A percentile compares a stretch with the other conserved stretches of the same genome.
Conservation (phyloP, 768 basidiomycete genomes). For the Termitomyces eurrhizus region DNA sequence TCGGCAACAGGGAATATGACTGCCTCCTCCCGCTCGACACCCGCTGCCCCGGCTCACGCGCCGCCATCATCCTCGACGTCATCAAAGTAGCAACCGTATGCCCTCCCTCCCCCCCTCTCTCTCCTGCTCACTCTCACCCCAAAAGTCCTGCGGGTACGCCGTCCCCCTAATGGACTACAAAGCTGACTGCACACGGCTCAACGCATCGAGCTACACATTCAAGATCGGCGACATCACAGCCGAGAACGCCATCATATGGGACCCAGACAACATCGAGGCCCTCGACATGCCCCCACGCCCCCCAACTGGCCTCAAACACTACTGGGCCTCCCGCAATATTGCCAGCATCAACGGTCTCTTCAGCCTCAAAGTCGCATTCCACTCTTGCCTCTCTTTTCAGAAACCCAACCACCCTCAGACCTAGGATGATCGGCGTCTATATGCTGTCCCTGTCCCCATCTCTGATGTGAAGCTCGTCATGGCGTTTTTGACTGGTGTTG, state of each 20-base stretch:
- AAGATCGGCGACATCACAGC: constrained; percentile 34
- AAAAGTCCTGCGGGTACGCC: constrained; percentile 65
- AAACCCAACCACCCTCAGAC: no score
- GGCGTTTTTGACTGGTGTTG: constrained; percentile 11
- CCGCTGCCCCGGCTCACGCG: constrained; percentile 54
- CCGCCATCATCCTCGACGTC: constrained; percentile 58
- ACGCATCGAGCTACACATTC: constrained; percentile 33
- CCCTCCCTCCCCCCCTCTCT: neutral
- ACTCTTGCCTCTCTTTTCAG: constrained; percentile 2
- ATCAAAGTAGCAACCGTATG: constrained; percentile 45
- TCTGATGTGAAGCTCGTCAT: constrained; percentile 7
- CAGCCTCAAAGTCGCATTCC: constrained; percentile 31
- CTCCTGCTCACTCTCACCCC: no score
- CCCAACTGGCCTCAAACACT: constrained; percentile 45
- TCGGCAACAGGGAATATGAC: constrained; percentile 60
- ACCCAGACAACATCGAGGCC: no score
- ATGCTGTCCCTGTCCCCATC: no score
- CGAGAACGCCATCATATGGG: constrained; percentile 5
- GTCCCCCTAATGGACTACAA: constrained; percentile 60
- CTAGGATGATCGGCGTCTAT: no score
- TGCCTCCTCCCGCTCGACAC: constrained; percentile 39
- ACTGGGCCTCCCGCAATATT: constrained; percentile 50
- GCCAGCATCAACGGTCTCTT: constrained; percentile 56
- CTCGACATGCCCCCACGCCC: constrained; percentile 8
- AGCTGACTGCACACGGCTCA: constrained; percentile 49